phyloP scores from a whole-genome alignment of 768 basidiomycete species.

The Baorangia bicolor region DNA sequence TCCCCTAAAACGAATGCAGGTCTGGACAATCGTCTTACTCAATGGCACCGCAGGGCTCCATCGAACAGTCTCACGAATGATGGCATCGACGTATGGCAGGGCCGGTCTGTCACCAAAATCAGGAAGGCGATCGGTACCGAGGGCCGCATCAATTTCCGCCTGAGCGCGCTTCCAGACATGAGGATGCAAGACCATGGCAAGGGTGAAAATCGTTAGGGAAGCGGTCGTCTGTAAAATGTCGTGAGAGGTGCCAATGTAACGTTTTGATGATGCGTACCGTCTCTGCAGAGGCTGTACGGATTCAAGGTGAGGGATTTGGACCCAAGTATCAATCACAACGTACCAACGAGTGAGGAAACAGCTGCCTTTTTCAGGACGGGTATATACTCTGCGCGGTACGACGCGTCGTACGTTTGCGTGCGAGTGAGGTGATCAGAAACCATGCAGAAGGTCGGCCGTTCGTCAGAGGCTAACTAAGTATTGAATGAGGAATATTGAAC shows the following conservation, averaged over 20 bases:
- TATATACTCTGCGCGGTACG: neutral
- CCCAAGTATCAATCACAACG: too few relatives aligned
- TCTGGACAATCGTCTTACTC: neutral
- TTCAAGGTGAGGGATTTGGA: too few relatives aligned
- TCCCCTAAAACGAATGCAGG: neutral
- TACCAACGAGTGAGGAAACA: too few relatives aligned
- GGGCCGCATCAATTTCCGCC: neutral
- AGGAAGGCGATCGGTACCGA: neutral
- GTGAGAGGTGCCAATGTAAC: too few relatives aligned
- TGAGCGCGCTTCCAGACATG: constrained; percentile 5
- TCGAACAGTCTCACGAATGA: constrained; percentile 5
- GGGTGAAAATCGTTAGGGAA: constrained; percentile 2
- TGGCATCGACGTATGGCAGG: constrained; percentile 8
- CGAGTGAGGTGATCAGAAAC: neutral
- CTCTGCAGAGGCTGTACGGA: neutral
- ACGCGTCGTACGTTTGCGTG: neutral
- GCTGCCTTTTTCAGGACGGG: too few relatives aligned
- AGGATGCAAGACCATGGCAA: constrained; percentile 5
- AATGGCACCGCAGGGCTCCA: neutral
- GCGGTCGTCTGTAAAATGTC: neutral
- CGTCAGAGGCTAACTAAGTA: neutral
- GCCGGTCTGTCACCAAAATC: constrained; percentile 1
- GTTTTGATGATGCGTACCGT: neutral
- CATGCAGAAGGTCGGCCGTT: neutral
- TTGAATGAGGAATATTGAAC: neutral